Evolutionary conservation across 23 red algal genomes (phyloP).

Genomic region (Chondrus crispus): DNA sequence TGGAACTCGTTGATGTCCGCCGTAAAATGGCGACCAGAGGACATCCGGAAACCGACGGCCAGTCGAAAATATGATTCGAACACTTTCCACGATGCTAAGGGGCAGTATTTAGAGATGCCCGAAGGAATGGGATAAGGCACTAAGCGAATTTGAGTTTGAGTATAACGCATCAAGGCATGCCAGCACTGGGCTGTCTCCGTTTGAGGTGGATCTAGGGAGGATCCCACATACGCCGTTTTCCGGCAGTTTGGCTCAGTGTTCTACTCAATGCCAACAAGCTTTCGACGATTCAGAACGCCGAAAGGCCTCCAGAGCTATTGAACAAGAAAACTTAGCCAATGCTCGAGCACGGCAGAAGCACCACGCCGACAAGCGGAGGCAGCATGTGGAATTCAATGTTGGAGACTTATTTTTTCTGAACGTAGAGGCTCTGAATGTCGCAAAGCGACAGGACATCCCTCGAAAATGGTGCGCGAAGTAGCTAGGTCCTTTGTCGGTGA

Average conservation of each 20-base stretch:
- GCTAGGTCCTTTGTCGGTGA: background rate
- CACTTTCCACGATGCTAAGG: conserved; percentile 6
- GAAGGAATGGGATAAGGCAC: background rate
- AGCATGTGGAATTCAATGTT: background rate
- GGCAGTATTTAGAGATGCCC: background rate
- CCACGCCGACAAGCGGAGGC: conserved; percentile 7
- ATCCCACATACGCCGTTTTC: background rate
- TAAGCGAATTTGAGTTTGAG: background rate
- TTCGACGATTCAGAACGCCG: background rate
- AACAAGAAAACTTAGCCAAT: background rate
- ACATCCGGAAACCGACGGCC: background rate
- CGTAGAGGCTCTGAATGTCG: background rate
- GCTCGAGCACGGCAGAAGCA: background rate
- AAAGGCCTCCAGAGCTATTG: background rate
- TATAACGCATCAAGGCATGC: background rate
- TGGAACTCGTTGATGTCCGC: background rate
- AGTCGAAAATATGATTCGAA: background rate
- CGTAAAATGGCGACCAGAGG: background rate
- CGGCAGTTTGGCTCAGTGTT: background rate
- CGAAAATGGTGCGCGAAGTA: conserved; percentile 22
- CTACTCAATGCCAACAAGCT: background rate
- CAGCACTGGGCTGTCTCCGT: conserved; percentile 3
- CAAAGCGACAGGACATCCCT: background rate
- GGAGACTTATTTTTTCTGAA: conserved; percentile 8
- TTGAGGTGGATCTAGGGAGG: conserved; percentile 14